Conservation (phyloP, 2,329 filamentous ascomycete species). For the Colletotrichum sojae region DNA sequence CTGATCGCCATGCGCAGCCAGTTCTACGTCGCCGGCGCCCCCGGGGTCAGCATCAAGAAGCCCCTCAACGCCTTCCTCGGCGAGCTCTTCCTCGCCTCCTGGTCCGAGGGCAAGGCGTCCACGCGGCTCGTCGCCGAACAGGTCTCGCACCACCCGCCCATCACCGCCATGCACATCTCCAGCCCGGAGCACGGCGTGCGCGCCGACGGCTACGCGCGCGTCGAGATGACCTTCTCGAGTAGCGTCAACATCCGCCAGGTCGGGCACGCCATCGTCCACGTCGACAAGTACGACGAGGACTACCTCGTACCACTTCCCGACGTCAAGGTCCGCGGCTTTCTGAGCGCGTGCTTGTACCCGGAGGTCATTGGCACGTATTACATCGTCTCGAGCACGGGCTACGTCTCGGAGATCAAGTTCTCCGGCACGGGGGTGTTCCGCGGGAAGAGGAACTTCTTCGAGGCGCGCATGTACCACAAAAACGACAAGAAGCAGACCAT, state of each 20-base stretch:
- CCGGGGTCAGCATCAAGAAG: conserved; percentile 65
- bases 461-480: conserved; percentile 57
- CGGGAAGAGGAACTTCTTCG: conserved; percentile 63
- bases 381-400: conserved; percentile 61
- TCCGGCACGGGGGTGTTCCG: conserved; percentile 60
- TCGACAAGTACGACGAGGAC: conserved; percentile 65
- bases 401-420: conserved; percentile 62
- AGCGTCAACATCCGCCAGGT: conserved; percentile 65
- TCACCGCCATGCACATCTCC: conserved; percentile 65
- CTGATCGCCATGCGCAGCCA: conserved; percentile 62
- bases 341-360: conserved; percentile 63
- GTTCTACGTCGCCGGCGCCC: conserved; percentile 62
- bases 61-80: conserved; percentile 68
- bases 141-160: conserved; percentile 68
- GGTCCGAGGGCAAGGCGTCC: conserved; percentile 48
- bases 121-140: conserved; percentile 60
- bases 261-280: conserved; percentile 63
- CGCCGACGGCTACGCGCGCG: conserved; percentile 65
- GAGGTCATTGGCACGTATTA: conserved; percentile 62
- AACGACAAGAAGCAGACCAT: conserved; percentile 52
- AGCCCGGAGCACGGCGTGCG: conserved; percentile 60
- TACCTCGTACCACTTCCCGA: conserved; percentile 64
- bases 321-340: conserved; percentile 62
- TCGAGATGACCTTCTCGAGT: conserved; percentile 66
- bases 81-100: conserved; percentile 62